A percentile compares a stretch with the other conserved stretches of the same genome.
Conservation (phyloP, 2,329 filamentous ascomycete species). For the Pseudopithomyces maydicus region DNA sequence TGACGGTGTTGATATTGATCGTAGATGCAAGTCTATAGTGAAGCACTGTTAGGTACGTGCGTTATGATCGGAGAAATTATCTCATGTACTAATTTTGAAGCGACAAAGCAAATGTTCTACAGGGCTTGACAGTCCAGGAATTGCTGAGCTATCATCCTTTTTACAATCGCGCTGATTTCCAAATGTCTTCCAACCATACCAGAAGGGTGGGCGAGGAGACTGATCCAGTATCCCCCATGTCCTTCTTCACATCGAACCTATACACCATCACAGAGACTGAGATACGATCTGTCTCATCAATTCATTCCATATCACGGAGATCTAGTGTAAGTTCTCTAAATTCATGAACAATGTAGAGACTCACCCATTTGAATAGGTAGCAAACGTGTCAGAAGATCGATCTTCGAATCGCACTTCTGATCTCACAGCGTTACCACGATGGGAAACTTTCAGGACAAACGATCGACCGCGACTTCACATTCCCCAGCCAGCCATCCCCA, state of each 20-base stretch:
- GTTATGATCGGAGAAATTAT: not conserved
- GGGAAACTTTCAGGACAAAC: constrained; percentile 9
- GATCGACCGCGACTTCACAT: constrained; percentile 3
- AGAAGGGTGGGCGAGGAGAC: constrained; percentile 4
- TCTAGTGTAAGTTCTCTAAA: constrained; percentile 10
- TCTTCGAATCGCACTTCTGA: constrained; percentile 13
- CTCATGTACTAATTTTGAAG: not conserved
- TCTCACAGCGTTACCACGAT: constrained; percentile 19
- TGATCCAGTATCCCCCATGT: constrained; percentile 5
- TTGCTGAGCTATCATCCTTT: constrained; percentile 8
- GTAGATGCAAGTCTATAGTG: not conserved
- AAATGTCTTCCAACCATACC: constrained; percentile 12
- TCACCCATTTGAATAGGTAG: not conserved
- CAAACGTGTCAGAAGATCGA: constrained; percentile 10
- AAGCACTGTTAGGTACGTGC: not conserved
- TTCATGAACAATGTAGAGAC: not conserved
- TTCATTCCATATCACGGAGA: not conserved
- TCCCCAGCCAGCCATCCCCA: constrained; percentile 3
- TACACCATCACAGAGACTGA: constrained; percentile 11
- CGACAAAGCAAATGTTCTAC: constrained; percentile 3
- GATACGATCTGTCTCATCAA: not conserved
- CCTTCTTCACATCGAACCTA: constrained; percentile 15
- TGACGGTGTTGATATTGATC: not conserved
- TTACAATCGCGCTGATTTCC: constrained; percentile 7
- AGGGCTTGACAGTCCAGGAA: constrained; percentile 6